phyloP scores from a whole-genome alignment of 306 rosid species.

The Arachis stenosperma region DNA sequence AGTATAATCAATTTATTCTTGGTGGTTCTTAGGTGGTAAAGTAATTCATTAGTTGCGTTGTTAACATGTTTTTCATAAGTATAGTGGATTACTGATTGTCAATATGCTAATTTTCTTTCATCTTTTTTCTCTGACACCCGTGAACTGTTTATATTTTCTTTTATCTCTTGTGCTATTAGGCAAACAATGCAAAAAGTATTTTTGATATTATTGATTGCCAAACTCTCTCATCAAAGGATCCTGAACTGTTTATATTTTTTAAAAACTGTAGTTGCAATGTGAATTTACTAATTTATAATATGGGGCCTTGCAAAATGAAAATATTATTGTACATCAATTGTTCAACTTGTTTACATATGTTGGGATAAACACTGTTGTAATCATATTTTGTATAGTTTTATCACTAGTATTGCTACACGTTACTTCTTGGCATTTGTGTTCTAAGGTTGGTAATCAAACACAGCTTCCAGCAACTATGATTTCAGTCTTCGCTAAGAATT shows the following conservation, averaged over 20 bases:
- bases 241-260: conserved; percentile 6
- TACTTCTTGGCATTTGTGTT: too few relatives aligned
- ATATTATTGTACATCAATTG: conserved; percentile 8
- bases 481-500: conserved; percentile 50
- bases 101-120: conserved; percentile 24
- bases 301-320: background rate
- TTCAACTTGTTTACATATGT: conserved; percentile 14
- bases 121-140: conserved; percentile 26
- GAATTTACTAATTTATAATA: conserved; percentile 18
- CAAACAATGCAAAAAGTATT: conserved; percentile 58
- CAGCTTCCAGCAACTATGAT: too few relatives aligned
- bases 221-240: conserved; percentile 25
- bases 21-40: too few relatives aligned
- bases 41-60: conserved; percentile 1
- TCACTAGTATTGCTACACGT: background rate
- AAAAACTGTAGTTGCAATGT: background rate
- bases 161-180: conserved; percentile 77
- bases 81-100: background rate
- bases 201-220: conserved; percentile 62
- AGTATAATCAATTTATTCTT: background rate
- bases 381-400: background rate
- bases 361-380: conserved; percentile 8
- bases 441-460: too few relatives aligned
- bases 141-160: conserved; percentile 3
- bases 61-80: background rate